phyloP scores from a whole-genome alignment of 106 monocot species.

The Vanilla planifolia region DNA sequence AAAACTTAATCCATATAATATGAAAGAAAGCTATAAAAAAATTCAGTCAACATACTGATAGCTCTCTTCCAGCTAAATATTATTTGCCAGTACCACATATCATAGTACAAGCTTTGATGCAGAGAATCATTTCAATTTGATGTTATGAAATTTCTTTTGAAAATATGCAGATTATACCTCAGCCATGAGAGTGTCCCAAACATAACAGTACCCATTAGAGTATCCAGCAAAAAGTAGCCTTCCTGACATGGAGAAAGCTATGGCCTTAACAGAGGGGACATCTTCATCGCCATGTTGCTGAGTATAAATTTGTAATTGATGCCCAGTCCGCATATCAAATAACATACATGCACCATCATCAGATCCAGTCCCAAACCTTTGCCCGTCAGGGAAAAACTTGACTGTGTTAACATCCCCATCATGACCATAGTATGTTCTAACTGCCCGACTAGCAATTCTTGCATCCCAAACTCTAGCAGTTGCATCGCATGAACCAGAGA shows the following conservation, averaged over 20 bases:
- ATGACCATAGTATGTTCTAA: slow-evolving; percentile 75
- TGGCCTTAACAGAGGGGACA: slow-evolving; percentile 54
- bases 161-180: slow-evolving; percentile 43
- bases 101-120: no score
- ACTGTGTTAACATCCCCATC: slow-evolving; percentile 80
- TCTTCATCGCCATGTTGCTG: slow-evolving; percentile 29
- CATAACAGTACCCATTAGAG: slow-evolving; percentile 91
- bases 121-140: no score
- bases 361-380: slow-evolving; percentile 91
- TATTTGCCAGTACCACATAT: no score
- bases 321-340: slow-evolving; percentile 92
- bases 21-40: no score
- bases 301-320: slow-evolving; percentile 84
- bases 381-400: slow-evolving; percentile 96
- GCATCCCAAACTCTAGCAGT: slow-evolving; percentile 88
- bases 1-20: no score
- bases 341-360: slow-evolving; percentile 91
- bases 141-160: no score
- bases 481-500: slow-evolving; percentile 91
- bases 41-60: no score
- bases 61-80: no score
- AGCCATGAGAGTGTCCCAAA: slow-evolving; percentile 90
- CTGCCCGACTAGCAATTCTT: slow-evolving; percentile 80
- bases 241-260: slow-evolving; percentile 93
- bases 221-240: slow-evolving; percentile 96